These are phyloP conservation scores for Ustilago lituana DNA, from an alignment of 1,284 basidiomycete species.

Conservation along the genomic window DNA sequence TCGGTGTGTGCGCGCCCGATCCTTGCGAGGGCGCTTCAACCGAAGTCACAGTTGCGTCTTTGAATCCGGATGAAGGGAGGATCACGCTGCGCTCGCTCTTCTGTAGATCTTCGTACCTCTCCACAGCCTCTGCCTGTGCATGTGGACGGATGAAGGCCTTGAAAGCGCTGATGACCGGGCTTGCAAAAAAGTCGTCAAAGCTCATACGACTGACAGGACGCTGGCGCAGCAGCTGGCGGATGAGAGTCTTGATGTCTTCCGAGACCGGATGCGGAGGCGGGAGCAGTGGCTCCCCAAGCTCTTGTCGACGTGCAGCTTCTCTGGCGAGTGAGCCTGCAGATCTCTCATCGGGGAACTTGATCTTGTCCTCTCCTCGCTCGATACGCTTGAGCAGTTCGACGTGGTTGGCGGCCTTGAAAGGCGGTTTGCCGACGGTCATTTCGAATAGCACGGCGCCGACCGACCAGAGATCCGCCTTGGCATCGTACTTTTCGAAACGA, in stretches of 20 bases:
- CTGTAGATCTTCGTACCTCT: slow-evolving; percentile 41
- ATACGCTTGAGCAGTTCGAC: slow-evolving; percentile 95
- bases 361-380: slow-evolving; percentile 77
- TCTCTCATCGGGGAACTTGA: slow-evolving; percentile 80
- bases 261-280: slow-evolving; percentile 72
- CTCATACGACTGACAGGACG: slow-evolving; percentile 84
- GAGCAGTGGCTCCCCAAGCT: slow-evolving; percentile 55
- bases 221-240: slow-evolving; percentile 82
- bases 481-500: slow-evolving; percentile 96
- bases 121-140: slow-evolving; percentile 35
- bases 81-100: slow-evolving; percentile 40
- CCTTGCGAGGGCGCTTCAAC: slow-evolving; percentile 1
- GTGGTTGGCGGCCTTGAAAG: slow-evolving; percentile 94
- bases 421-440: slow-evolving; percentile 90
- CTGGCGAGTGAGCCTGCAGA: slow-evolving; percentile 55
- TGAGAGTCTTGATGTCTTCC: slow-evolving; percentile 85
- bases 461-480: slow-evolving; percentile 97
- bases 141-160: slow-evolving; percentile 42
- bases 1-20: background rate
- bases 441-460: slow-evolving; percentile 97
- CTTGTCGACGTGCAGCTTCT: slow-evolving; percentile 53
- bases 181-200: slow-evolving; percentile 90
- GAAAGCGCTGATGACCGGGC: slow-evolving; percentile 48
- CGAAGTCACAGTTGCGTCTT: slow-evolving; percentile 16
- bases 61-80: slow-evolving; percentile 26